These are phyloP conservation scores for Escallonia rubra DNA, from an alignment of 129 eudicot genomes.

Conservation along the genomic window DNA sequence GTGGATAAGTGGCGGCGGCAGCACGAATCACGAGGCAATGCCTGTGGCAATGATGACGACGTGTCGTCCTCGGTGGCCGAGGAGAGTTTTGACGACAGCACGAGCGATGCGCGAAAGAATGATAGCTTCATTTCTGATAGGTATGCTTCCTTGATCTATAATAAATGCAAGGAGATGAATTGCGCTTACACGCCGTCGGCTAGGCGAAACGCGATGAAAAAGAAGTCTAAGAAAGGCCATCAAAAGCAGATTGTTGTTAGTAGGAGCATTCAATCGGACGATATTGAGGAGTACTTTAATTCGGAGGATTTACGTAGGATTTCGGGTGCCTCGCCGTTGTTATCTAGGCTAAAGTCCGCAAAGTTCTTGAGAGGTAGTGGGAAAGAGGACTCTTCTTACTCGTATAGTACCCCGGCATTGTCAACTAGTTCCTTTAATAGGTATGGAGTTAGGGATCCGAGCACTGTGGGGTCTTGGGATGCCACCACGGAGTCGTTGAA, in stretches of 20 bases:
- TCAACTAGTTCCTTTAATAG: conserved; percentile 67
- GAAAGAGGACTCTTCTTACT: conserved; percentile 72
- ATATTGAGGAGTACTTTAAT: conserved; percentile 36
- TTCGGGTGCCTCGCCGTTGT: conserved; percentile 59
- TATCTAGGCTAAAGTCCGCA: conserved; percentile 56
- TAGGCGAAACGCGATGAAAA: conserved; percentile 45
- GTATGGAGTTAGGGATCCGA: conserved; percentile 56
- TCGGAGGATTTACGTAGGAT: conserved; percentile 53
- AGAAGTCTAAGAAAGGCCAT: conserved; percentile 45
- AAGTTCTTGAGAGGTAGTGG: conserved; percentile 48
- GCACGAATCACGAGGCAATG: background rate
- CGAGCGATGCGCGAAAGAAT: conserved; percentile 75
- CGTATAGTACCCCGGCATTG: conserved; percentile 85
- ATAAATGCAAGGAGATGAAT: conserved; percentile 35
- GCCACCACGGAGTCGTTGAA: conserved; percentile 57
- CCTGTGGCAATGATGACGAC: conserved; percentile 26
- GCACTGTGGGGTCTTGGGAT: conserved; percentile 91
- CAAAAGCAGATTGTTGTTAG: conserved; percentile 26
- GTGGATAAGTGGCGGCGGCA: conserved; percentile 19
- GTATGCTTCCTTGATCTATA: conserved; percentile 37
- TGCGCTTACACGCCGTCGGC: conserved; percentile 24
- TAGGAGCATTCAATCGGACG: conserved; percentile 45
- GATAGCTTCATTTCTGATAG: conserved; percentile 42
- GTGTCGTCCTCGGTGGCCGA: conserved; percentile 23
- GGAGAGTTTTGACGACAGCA: conserved; percentile 65